phyloP scores from a whole-genome alignment of 106 monocot genomes.

The Chionographis japonica region DNA sequence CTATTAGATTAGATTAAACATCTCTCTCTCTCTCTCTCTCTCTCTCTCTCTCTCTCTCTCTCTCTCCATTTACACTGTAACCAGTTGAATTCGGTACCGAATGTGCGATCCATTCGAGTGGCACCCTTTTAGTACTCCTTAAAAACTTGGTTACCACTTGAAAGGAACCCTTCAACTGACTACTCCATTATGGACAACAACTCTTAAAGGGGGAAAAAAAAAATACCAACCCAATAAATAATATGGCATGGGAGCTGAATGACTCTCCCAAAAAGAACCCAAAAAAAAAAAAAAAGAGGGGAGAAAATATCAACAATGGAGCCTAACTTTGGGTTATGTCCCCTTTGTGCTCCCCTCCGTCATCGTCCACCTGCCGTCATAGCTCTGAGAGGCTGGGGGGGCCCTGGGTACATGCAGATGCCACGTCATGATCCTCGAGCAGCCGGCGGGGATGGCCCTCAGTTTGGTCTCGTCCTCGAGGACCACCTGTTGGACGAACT shows the following conservation, averaged over 20 bases:
- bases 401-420: constrained; percentile 41
- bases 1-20: too few species aligned
- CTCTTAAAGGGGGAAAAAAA: neutral
- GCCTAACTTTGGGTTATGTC: neutral
- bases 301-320: neutral
- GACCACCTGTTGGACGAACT: constrained; percentile 41
- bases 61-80: too few species aligned
- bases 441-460: constrained; percentile 44
- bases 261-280: neutral
- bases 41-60: too few species aligned
- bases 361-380: constrained; percentile 3
- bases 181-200: too few species aligned
- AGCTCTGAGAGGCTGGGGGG: neutral
- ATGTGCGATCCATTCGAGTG: too few species aligned
- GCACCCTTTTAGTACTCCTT: too few species aligned
- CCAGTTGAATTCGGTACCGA: too few species aligned
- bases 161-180: too few species aligned
- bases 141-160: too few species aligned
- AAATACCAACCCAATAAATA: neutral
- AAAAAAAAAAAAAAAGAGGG: neutral
- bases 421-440: constrained; percentile 61
- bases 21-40: too few species aligned
- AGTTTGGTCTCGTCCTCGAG: constrained; percentile 40
- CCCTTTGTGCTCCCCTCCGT: neutral
- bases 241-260: neutral